These are phyloP conservation scores for Odontarrhena argentea DNA, from an alignment of 345 rosid genomes.

Conservation along the genomic window DNA sequence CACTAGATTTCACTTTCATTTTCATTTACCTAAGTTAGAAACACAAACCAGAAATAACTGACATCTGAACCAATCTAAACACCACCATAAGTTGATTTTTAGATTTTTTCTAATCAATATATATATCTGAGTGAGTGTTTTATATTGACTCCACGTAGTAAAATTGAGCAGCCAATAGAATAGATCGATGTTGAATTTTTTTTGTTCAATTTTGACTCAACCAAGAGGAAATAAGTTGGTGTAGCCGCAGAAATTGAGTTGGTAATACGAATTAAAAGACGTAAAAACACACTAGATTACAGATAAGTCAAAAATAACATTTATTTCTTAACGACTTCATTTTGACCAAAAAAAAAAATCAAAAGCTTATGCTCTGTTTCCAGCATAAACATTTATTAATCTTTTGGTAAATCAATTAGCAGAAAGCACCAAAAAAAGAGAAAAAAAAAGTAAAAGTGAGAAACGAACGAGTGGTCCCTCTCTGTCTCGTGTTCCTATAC, in stretches of 20 bases:
- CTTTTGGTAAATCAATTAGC: constrained; percentile 29
- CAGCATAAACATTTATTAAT: constrained; percentile 9
- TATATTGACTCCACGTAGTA: constrained; percentile 20
- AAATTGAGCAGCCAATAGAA: constrained; percentile 13
- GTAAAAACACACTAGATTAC: background rate
- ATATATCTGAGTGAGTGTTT: background rate
- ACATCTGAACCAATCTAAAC: background rate
- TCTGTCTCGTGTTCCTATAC: background rate
- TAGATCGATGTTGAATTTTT: background rate
- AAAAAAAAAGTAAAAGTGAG: constrained; percentile 9
- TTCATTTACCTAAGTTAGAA: constrained; percentile 7
- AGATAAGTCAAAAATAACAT: background rate
- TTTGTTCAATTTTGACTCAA: constrained; percentile 27
- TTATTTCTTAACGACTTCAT: constrained; percentile 12
- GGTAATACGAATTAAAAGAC: background rate
- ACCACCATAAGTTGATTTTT: background rate
- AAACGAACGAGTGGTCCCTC: constrained; percentile 28
- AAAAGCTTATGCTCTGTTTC: constrained; percentile 18
- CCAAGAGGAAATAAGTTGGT: background rate
- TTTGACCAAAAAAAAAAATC: constrained; percentile 12
- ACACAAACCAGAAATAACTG: constrained; percentile 14
- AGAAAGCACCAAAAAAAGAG: constrained; percentile 23
- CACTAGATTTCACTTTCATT: background rate
- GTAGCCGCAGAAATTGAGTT: constrained; percentile 34
- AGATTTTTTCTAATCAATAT: too few species aligned